These are phyloP conservation scores for Boletus sp. DNA, from an alignment of 768 basidiomycete genomes.

Conservation along the genomic window DNA sequence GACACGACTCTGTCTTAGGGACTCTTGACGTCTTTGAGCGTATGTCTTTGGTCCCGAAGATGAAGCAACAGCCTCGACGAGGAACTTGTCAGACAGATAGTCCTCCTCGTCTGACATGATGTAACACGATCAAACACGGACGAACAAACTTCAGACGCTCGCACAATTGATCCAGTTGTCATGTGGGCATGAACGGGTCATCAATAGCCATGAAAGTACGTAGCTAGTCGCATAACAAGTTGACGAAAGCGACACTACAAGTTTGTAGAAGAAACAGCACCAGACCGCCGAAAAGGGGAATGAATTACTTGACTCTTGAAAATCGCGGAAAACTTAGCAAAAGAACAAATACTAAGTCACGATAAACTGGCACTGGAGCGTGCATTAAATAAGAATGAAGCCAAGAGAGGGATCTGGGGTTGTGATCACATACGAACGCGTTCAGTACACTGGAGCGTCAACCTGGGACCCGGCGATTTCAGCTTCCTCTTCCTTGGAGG, in stretches of 20 bases:
- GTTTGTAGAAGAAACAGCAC: slow-evolving; percentile 40
- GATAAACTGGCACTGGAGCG: slow-evolving; percentile 23
- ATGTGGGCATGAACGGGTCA: slow-evolving; percentile 23
- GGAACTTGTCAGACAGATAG: slow-evolving; percentile 87
- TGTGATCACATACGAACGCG: slow-evolving; percentile 12
- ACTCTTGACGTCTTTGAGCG: slow-evolving; percentile 66
- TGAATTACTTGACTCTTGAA: slow-evolving; percentile 32
- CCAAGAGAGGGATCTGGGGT: slow-evolving; percentile 24
- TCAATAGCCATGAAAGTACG: slow-evolving; percentile 31
- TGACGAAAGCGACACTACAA: slow-evolving; percentile 34
- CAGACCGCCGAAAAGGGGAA: slow-evolving; percentile 39
- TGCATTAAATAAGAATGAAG: slow-evolving; percentile 29
- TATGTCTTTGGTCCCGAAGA: slow-evolving; percentile 59
- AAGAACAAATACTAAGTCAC: slow-evolving; percentile 34
- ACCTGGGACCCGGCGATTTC: slow-evolving; percentile 37
- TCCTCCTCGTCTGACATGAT: slow-evolving; percentile 76
- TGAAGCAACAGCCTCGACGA: slow-evolving; percentile 41
- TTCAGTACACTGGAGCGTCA: slow-evolving; percentile 30
- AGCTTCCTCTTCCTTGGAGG: slow-evolving; percentile 58
- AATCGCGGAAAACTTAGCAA: slow-evolving; percentile 39
- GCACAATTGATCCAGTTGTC: neutral
- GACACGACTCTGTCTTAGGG: slow-evolving; percentile 50
- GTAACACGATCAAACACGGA: neutral
- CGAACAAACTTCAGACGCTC: slow-evolving; percentile 23
- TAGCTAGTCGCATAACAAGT: slow-evolving; percentile 24